Evolutionary conservation across 2,329 filamentous ascomycete species (phyloP).

Genomic region (Aspergillus sp.): DNA sequence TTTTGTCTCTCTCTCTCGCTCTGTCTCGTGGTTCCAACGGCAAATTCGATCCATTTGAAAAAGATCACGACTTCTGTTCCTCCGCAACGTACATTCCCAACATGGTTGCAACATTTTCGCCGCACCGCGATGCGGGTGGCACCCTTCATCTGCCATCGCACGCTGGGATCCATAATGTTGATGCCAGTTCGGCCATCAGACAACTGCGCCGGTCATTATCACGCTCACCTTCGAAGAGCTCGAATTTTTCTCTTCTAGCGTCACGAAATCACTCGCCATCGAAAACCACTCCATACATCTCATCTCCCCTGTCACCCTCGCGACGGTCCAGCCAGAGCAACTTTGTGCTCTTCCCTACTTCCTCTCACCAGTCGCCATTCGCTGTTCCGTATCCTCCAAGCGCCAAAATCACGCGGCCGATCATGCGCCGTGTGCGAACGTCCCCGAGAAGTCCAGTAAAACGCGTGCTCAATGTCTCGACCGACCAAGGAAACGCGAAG

Average conservation of each 20-base stretch:
- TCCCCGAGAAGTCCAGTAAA: slow-evolving; percentile 79
- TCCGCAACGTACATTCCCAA: not conserved
- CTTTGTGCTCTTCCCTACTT: slow-evolving; percentile 45
- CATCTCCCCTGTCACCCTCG: slow-evolving; percentile 56
- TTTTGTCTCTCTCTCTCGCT: not conserved
- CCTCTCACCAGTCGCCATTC: slow-evolving; percentile 48
- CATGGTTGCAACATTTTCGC: slow-evolving; percentile 47
- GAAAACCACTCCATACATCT: slow-evolving; percentile 42
- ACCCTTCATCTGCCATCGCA: slow-evolving; percentile 85
- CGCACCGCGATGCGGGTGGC: slow-evolving; percentile 56
- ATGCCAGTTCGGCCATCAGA: slow-evolving; percentile 75
- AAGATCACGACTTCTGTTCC: not conserved
- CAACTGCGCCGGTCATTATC: slow-evolving; percentile 84
- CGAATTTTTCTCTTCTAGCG: slow-evolving; percentile 61
- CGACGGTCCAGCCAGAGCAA: slow-evolving; percentile 50
- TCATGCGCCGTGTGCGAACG: slow-evolving; percentile 51
- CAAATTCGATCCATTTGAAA: not conserved
- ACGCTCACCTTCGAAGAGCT: slow-evolving; percentile 81
- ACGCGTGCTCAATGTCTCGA: slow-evolving; percentile 65
- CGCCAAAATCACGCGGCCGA: slow-evolving; percentile 53
- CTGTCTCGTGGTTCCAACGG: not conserved
- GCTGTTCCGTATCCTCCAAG: slow-evolving; percentile 63
- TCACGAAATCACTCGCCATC: slow-evolving; percentile 48
- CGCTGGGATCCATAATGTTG: slow-evolving; percentile 74
- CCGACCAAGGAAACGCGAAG: slow-evolving; percentile 66